Base-by-base conservation (phyloP, 345 rosid species). In the Salix brachista region DNA sequence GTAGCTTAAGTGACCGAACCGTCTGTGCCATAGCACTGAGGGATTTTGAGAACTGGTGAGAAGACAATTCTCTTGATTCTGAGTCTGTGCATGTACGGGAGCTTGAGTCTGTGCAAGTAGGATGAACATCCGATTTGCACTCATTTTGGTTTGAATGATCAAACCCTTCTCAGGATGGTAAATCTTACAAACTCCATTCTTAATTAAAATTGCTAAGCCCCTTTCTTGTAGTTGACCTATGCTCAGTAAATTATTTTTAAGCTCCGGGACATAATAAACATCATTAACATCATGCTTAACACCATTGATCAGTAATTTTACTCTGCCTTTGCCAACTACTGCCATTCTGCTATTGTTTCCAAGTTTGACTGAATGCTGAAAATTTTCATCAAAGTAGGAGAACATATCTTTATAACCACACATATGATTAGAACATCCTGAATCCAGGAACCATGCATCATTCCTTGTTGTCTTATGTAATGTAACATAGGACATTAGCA, bases 151-250 rank as follows among this genome's bases (percentile, higher is more conserved):
- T 65, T 75, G 46, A 46, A 66, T 66, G 0, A 75, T 66, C 48
- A 65, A 28, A 18, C 78, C 71, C n/a, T 75, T 75, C 42, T 65
- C 32, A 28, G n/a, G 48, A 75, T 75, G 64, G 1, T 36, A 36
- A 36, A 36, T 6, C 39, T 36, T 36, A 5, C 8, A 66, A 41
- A 66, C n/a, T 21, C 65, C 78, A 52, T 36, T 6, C 56, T 26
- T 75, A 21, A 19, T 67, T 67, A 56, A 69, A 68, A 67, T 67
- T 17, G 71, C 26, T 23, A 67, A 37, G 17, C 32, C 80, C 58
- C 25, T 77, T 41, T 77, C 69, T 69, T 77, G 69, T 23, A 77
- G 61, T 44, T 69, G 37, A 14, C 74, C 68, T 69, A 77, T 77
- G 46, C 79, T 77, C 8, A 36, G 1, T 6, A 36, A 1, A 6